Conservation (phyloP, 345 rosid species). For the Salix viminalis region DNA sequence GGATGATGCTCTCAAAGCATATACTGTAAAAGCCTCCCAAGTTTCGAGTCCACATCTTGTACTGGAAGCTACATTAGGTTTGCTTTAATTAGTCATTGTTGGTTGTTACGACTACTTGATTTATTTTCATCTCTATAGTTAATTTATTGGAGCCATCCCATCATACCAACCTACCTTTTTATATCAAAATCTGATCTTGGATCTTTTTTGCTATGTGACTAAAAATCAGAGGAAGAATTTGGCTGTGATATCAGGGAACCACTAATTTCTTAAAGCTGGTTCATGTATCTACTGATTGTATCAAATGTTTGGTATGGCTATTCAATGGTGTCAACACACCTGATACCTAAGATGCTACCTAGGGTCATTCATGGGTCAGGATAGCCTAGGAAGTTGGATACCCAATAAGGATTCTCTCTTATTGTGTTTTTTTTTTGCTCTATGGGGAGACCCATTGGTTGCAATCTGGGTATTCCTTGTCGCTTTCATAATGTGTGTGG, state of each 20-base stretch:
- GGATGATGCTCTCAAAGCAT: constrained; percentile 99
- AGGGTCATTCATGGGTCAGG: background rate
- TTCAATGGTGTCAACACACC: background rate
- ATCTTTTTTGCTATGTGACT: background rate
- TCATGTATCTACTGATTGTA: background rate
- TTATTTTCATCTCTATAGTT: background rate
- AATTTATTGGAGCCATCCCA: background rate
- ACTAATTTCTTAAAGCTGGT: background rate
- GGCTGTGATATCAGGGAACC: background rate
- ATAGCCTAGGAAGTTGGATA: background rate
- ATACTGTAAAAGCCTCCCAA: constrained; percentile 74
- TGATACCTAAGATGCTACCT: background rate
- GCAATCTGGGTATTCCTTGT: background rate
- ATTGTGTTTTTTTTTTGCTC: background rate
- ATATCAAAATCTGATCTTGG: background rate
- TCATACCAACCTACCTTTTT: background rate
- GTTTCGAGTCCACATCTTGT: constrained; percentile 68
- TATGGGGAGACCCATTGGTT: background rate
- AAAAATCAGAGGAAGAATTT: background rate
- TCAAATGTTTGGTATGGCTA: background rate
- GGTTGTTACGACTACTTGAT: background rate
- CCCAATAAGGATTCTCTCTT: background rate
- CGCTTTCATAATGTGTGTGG: background rate
- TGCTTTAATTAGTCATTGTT: constrained; percentile 7
- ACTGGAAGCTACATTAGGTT: constrained; percentile 86